These are phyloP conservation scores for Apiospora hydei DNA, from an alignment of 2,329 filamentous ascomycete genomes.

Conservation along the genomic window DNA sequence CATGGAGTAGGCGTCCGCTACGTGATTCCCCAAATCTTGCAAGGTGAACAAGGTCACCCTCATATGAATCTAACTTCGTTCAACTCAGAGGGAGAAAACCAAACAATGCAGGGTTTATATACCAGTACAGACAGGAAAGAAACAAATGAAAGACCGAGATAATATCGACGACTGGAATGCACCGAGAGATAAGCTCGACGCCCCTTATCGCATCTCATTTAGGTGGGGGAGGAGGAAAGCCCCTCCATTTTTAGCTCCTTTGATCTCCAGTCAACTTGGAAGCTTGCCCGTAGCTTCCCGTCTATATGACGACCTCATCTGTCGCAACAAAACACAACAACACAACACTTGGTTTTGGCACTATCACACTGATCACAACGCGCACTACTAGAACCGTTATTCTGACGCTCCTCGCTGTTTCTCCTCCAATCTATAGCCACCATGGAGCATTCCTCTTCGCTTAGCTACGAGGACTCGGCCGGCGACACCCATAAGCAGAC, in stretches of 20 bases:
- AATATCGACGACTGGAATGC: background rate
- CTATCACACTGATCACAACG: background rate
- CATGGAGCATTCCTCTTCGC: conserved; percentile 71
- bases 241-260: conserved; percentile 19
- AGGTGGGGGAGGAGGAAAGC: background rate
- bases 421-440: background rate
- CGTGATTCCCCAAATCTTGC: background rate
- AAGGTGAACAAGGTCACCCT: background rate
- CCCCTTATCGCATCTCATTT: conserved; percentile 8
- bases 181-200: background rate
- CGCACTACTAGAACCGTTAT: too few relatives aligned
- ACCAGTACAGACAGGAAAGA: background rate
- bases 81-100: background rate
- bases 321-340: conserved; percentile 7
- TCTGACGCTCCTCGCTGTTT: too few relatives aligned
- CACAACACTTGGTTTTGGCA: background rate
- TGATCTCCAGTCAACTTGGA: background rate
- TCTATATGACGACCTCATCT: conserved; percentile 22
- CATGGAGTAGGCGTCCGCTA: background rate
- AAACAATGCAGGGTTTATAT: background rate
- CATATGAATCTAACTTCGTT: too few relatives aligned
- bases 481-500: conserved; percentile 75
- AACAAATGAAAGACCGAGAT: background rate
- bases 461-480: conserved; percentile 78
- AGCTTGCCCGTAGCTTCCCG: conserved; percentile 16